Base-by-base conservation (phyloP, 2,329 filamentous ascomycete genomes). In the Aureobasidium namibiae region DNA sequence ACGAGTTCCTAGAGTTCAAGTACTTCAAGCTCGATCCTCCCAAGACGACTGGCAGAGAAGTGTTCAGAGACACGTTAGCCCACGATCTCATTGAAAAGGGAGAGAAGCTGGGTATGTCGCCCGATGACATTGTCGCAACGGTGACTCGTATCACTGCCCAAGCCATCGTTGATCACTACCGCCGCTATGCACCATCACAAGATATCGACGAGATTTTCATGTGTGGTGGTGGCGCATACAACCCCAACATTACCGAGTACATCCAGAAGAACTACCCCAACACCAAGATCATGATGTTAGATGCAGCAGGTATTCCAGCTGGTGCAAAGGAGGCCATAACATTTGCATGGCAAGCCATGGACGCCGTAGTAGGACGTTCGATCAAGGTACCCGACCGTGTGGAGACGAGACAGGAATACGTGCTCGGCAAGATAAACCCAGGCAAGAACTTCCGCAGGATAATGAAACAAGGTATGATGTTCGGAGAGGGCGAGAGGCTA, bases 271-370 rank as follows among this genome's bases (percentile, higher is more conserved):
- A 74, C 61, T 80, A 76, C 63, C 81, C 76, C 14, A 70, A 74
- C 38, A 76, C 76, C 2, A 74, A 71, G 38, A 80, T 85, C 45
- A 70, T 76, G 56, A 80, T 81, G 75, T 72, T 85, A 7, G 80
- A 84, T 63, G 80, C 80, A 49, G 80, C 80, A 2, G 82, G 82
- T 4, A 76, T 85, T 50, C 79, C 80, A 0, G 78, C 71, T 1
- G 78, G 77, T 34, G 82, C 82, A 2, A 85, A 85, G 67, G 82
- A 85, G 66, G 80, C 81, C 5, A 74, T 82, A 54, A 81, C 78
- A 1, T 84, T 85, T 66, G 82, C 83, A 4, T 82, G 80, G 77
- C 80, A 83, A 68, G 82, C 77, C 2, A 80, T 85, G 76, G 81
- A 85, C 66, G 79, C 81, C 1, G 67, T 84, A 16, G 76, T 82